Percentiles rank a stretch among this genome's conserved stretches.
These are phyloP conservation scores for Rosa lucieae DNA, from an alignment of 306 rosid species.

Conservation along the genomic window DNA sequence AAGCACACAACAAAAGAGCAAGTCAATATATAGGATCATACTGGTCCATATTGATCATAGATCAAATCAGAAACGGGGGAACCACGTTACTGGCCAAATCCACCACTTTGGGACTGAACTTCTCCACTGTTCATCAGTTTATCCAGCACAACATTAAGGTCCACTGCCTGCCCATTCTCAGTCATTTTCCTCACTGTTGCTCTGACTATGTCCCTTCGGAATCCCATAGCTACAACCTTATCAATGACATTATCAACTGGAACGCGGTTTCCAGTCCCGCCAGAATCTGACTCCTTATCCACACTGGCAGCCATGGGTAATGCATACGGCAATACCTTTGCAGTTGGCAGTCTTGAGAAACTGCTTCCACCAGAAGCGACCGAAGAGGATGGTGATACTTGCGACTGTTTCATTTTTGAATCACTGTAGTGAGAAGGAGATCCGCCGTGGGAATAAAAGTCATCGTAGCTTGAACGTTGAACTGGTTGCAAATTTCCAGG, in stretches of 20 bases:
- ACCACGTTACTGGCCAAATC: constrained; percentile 18
- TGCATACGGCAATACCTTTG: constrained; percentile 37
- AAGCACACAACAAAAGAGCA: neutral
- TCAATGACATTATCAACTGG: constrained; percentile 39
- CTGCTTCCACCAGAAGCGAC: constrained; percentile 18
- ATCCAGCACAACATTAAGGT: constrained; percentile 43
- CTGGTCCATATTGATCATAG: neutral
- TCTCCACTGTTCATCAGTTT: constrained; percentile 37
- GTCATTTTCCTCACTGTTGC: constrained; percentile 45
- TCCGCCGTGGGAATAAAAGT: constrained; percentile 21
- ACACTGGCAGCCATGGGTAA: constrained; percentile 45
- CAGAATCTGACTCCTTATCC: constrained; percentile 29
- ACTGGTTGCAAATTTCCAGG: constrained; percentile 25
- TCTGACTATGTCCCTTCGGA: constrained; percentile 46
- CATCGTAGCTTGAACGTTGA: constrained; percentile 20
- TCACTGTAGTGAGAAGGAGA: constrained; percentile 18
- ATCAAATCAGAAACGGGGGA: neutral
- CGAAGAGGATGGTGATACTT: constrained; percentile 7
- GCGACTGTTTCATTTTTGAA: constrained; percentile 20
- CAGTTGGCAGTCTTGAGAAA: constrained; percentile 13
- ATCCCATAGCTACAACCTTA: constrained; percentile 51
- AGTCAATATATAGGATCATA: neutral
- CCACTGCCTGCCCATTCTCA: constrained; percentile 42
- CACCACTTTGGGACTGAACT: constrained; percentile 11
- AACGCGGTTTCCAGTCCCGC: constrained; percentile 25